Evolutionary conservation across 2,329 filamentous ascomycete genomes (phyloP).

Genomic region (Ophiostoma piceae): DNA sequence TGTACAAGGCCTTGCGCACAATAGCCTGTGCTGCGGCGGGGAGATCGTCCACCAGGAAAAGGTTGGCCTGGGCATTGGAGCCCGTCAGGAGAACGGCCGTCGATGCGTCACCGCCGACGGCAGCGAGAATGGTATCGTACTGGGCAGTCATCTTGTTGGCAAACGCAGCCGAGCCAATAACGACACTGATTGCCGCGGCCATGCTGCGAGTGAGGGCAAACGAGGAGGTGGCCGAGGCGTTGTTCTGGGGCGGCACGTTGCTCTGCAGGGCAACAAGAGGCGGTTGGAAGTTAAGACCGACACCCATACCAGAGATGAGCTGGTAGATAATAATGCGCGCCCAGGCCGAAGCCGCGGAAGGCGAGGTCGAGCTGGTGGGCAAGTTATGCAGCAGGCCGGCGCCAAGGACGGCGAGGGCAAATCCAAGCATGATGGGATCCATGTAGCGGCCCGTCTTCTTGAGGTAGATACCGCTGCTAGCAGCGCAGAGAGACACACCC

Average conservation of each 20-base stretch:
- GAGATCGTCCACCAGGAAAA: conserved; percentile 47
- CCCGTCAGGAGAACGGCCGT: conserved; percentile 22
- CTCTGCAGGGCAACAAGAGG: conserved; percentile 58
- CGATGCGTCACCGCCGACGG: conserved; percentile 14
- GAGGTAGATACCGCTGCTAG: conserved; percentile 34
- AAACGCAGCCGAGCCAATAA: conserved; percentile 26
- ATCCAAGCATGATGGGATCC: conserved; percentile 46
- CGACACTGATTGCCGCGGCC: conserved; percentile 25
- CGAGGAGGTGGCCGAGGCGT: conserved; percentile 55
- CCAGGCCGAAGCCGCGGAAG: conserved; percentile 34
- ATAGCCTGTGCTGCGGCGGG: conserved; percentile 40
- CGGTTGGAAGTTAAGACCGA: conserved; percentile 55
- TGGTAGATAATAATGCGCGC: conserved; percentile 47
- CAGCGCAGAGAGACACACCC: conserved; percentile 38
- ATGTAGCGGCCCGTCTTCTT: conserved; percentile 41
- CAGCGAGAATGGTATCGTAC: conserved; percentile 20
- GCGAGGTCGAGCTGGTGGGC: conserved; percentile 36
- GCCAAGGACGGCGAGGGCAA: conserved; percentile 50
- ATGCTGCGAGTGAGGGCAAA: conserved; percentile 53
- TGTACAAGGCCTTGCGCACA: conserved; percentile 45
- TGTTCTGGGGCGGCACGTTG: conserved; percentile 50
- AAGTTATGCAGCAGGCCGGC: conserved; percentile 51
- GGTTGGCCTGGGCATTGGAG: conserved; percentile 25
- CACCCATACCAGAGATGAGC: conserved; percentile 50
- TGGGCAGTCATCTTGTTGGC: conserved; percentile 26